Evolutionary conservation across 345 rosid species (phyloP).

Genomic region (Citrus glauca): DNA sequence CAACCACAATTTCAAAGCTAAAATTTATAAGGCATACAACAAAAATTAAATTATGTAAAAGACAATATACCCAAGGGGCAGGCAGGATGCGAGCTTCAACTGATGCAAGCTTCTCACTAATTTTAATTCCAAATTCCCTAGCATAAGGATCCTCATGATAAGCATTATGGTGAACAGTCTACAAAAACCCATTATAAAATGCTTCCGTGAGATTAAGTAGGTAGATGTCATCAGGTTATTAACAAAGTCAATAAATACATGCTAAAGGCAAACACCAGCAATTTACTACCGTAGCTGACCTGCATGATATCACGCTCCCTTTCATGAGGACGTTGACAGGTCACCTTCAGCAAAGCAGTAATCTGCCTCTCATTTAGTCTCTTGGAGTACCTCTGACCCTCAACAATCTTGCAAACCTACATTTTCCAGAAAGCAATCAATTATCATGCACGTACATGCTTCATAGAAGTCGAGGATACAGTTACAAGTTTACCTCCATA

Average conservation of each 20-base stretch:
- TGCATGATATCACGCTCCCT: slow-evolving; percentile 74
- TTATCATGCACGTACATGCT: not conserved
- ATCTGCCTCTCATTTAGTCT: slow-evolving; percentile 94
- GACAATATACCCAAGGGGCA: slow-evolving; percentile 71
- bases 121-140: slow-evolving; percentile 92
- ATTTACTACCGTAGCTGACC: slow-evolving; percentile 33
- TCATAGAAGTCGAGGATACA: not conserved
- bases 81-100: slow-evolving; percentile 98
- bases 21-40: not conserved
- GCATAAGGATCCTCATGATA: slow-evolving; percentile 78
- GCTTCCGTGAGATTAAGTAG: not conserved
- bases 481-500: slow-evolving; percentile 60
- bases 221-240: not conserved
- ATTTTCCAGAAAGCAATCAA: not conserved
- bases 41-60: not conserved
- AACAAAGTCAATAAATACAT: not conserved
- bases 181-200: slow-evolving; percentile 2
- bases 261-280: not conserved
- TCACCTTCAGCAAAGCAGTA: slow-evolving; percentile 80
- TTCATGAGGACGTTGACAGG: slow-evolving; percentile 88
- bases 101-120: slow-evolving; percentile 78
- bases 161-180: slow-evolving; percentile 84
- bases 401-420: slow-evolving; percentile 95
- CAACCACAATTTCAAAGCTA: not conserved
- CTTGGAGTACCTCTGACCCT: slow-evolving; percentile 95